Evolutionary conservation across 2,329 filamentous ascomycete genomes (phyloP).

Genomic region (Colletotrichum musicola): DNA sequence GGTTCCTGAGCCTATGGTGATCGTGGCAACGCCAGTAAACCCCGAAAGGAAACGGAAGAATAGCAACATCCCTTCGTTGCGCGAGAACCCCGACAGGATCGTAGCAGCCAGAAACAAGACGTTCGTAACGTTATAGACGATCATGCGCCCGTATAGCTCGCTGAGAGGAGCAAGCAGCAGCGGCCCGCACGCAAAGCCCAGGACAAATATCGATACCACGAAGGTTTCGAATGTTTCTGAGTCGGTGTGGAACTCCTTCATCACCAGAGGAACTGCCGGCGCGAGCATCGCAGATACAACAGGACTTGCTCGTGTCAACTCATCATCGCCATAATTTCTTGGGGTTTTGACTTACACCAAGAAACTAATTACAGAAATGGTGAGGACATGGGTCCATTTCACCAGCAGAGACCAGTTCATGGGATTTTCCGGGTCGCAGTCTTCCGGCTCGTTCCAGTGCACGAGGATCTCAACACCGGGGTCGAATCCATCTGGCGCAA

Average conservation of each 20-base stretch:
- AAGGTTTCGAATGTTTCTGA: constrained; percentile 69
- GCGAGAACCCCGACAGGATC: constrained; percentile 63
- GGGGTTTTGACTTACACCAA: constrained; percentile 50
- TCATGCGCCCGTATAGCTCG: constrained; percentile 54
- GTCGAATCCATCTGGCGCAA: neutral
- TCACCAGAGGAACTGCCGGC: constrained; percentile 72
- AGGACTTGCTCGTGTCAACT: constrained; percentile 47
- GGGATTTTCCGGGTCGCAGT: constrained; percentile 62
- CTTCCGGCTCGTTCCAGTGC: constrained; percentile 34
- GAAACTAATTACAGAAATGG: constrained; percentile 58
- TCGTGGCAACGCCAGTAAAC: constrained; percentile 69
- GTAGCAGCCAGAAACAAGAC: constrained; percentile 50
- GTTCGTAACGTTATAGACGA: constrained; percentile 53
- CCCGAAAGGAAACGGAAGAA: constrained; percentile 73
- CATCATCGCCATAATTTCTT: constrained; percentile 58
- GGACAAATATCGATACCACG: constrained; percentile 64
- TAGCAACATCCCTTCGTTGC: constrained; percentile 63
- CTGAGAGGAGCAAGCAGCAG: constrained; percentile 57
- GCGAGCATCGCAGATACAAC: constrained; percentile 69
- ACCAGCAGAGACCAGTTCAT: constrained; percentile 60
- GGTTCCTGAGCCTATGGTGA: constrained; percentile 58
- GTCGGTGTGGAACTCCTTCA: constrained; percentile 69
- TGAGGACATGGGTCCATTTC: constrained; percentile 59
- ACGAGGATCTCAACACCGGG: neutral
- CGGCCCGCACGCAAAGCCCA: constrained; percentile 57